Evolutionary conservation across 2,329 filamentous ascomycete species (phyloP), one percentile per base, ranked within the genome.

Genomic region (Myriangium duriaei): DNA sequence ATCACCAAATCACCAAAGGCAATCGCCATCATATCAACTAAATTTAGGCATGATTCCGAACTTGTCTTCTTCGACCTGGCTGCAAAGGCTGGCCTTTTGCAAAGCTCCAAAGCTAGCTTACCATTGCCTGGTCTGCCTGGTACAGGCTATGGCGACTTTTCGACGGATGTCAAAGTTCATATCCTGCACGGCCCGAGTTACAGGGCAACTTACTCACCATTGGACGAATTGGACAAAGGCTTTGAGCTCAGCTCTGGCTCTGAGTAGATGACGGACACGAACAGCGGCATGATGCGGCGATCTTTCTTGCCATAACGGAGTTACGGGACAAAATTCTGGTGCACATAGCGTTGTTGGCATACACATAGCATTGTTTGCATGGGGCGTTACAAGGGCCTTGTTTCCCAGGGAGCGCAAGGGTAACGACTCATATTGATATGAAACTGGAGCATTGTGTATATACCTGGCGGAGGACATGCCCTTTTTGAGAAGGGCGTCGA

Each of bases 11-110:
- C 67, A 4, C 69, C 71, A 2, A 53, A 62, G 42, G 63, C 67
- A 0, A 48, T 71, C 16, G 55, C 78, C 14, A 56, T 77, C 11
- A 62, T 83, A 16, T 73, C 76, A 2, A 71, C 79, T 58, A 84
- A 84, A 55, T 68, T 72, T 42, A 65, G 79, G 19, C 79, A 83
- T 54, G 67, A 72, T 3, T 78, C 72, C 45, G 79, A 84, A 52
- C 61, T 65, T 5, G 57, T 74, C 2, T 82, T 83, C 56, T 81
- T 81, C 51, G 66, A 74, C 4, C 57, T 80, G 30, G 76, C 77
- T 49, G 46, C 41, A 35, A 45, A 50, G 13, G 53, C 50, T 4
- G 53, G 53, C 2, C 45, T 59, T 17, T 42, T 52, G 21, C 47
- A 51, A 32, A 51, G 51, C 28, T 50, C 51, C 11, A 49, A 42